Base-by-base conservation (phyloP, 306 rosid genomes). In the Astragalus membranaceus region DNA sequence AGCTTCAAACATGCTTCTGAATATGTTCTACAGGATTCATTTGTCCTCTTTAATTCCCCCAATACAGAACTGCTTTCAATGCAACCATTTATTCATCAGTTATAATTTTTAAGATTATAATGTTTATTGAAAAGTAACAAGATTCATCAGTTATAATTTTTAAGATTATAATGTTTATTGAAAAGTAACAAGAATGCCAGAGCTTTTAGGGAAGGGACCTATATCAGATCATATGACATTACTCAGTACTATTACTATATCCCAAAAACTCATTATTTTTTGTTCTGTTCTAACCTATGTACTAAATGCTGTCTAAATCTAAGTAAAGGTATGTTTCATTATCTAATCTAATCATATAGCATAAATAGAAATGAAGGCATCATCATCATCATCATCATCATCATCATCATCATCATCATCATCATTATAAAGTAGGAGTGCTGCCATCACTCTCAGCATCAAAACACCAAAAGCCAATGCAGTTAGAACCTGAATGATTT, bases 1-100 rank as follows among this genome's bases (percentile, higher is more conserved):
- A 90, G 41, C 72, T 90, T 73, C 73, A 85, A 6, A 76, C 96
- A 88, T 15, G 97, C 97, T 67, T 93, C 94, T 11, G 97, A 87
- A 57, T 93, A 93, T 13, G 71, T 68, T 58, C 80, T 49, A 70
- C 90, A 79, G 0, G 75, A 60, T 74, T 88, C 88, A 35, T 88
- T 82, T 48, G 87, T 82, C 68, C 95, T 76, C n/a, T 6, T 51
- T 23, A 46, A 0, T 14, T 36, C 23, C 6, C 59, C 66, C 10
- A 72, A 3, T 30, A 33, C 0, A 10, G 48, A 41, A 12, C 84
- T 72, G 83, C 12, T 35, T 69, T 69, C 44, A 51, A 41, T 53
- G 8, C 69, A 76, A 57, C 12, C 63, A 70, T 69, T 47, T 37
- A 4, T 5, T 58, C 71, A 44, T 56, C 14, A 78, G 50, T 39